Percentiles rank a stretch among this genome's conserved stretches.
Conservation (phyloP, 2,329 filamentous ascomycete species). For the Fusarium sp. region DNA sequence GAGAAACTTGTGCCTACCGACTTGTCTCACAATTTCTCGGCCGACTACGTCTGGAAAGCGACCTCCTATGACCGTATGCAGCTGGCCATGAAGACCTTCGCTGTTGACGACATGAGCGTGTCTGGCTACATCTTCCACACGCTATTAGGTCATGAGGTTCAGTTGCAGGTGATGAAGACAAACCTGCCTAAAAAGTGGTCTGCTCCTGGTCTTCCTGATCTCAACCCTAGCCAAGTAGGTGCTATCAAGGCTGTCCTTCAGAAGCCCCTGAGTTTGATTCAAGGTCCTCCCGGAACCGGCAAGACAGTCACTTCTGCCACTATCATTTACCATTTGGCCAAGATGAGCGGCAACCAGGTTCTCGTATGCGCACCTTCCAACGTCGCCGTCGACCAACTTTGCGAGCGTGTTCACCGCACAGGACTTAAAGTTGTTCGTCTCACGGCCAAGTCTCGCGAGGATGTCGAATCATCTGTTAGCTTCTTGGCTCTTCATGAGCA, state of each 20-base stretch:
- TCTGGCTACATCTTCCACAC: conserved; percentile 99
- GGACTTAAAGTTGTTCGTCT: conserved; percentile 96
- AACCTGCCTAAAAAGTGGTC: conserved; percentile 97
- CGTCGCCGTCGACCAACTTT: conserved; percentile 97
- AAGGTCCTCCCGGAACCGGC: conserved; percentile 95
- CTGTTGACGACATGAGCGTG: conserved; percentile 96
- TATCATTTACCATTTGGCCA: conserved; percentile 97
- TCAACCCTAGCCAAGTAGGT: conserved; percentile 95
- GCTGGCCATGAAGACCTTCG: conserved; percentile 98
- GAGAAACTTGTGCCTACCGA: conserved; percentile 97
- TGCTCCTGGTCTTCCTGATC: conserved; percentile 90
- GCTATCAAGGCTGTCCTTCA: conserved; percentile 96
- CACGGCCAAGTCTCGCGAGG: conserved; percentile 98
- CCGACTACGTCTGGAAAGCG: conserved; percentile 99
- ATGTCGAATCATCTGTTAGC: conserved; percentile 97
- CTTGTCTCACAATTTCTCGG: conserved; percentile 97
- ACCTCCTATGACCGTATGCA: conserved; percentile 99
- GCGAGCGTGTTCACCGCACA: conserved; percentile 94
- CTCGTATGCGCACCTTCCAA: conserved; percentile 98
- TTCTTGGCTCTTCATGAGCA: conserved; percentile 97
- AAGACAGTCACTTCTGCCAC: conserved; percentile 99
- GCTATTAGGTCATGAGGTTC: conserved; percentile 93
- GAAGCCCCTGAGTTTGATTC: conserved; percentile 93
- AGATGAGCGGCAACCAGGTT: conserved; percentile 94
- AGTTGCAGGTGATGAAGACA: conserved; percentile 94